Conservation (phyloP, 106 monocot species). For the Dioscorea dumetorum region DNA sequence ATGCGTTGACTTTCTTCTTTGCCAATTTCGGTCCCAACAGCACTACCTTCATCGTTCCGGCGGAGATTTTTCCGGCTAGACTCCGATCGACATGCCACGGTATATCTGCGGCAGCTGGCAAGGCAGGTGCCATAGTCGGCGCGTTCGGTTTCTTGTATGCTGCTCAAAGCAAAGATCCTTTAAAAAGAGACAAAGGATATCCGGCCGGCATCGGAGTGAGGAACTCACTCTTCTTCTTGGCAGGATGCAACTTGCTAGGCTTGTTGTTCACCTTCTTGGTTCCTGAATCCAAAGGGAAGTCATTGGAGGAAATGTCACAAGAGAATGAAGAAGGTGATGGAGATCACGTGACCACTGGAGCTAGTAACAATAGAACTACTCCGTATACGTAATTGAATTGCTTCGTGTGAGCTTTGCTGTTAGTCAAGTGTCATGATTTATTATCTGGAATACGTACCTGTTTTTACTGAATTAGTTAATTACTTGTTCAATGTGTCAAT, state of each 20-base stretch:
- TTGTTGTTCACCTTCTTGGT: slow-evolving; percentile 44
- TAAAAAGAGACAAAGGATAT: slow-evolving; percentile 32
- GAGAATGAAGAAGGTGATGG: slow-evolving; percentile 24
- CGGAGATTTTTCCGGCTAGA: slow-evolving; percentile 73
- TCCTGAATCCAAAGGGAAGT: slow-evolving; percentile 49
- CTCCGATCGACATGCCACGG: slow-evolving; percentile 76
- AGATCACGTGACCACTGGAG: too few species aligned
- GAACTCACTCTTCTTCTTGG: slow-evolving; percentile 57
- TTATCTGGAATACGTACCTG: too few species aligned
- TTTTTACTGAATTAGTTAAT: too few species aligned
- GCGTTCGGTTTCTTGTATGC: slow-evolving; percentile 75
- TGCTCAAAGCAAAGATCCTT: slow-evolving; percentile 34
- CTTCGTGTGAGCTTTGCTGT: too few species aligned
- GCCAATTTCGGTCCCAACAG: slow-evolving; percentile 88
- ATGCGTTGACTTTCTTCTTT: slow-evolving; percentile 81
- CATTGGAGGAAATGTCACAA: slow-evolving; percentile 15
- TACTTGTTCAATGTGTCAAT: too few species aligned
- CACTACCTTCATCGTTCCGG: slow-evolving; percentile 83
- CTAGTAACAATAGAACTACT: too few species aligned
- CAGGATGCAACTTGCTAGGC: slow-evolving; percentile 42
- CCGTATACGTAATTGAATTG: too few species aligned
- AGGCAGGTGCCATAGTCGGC: slow-evolving; percentile 70
- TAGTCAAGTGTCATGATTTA: too few species aligned
- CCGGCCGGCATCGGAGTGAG: slow-evolving; percentile 19
- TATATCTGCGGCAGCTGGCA: slow-evolving; percentile 63